Evolutionary conservation across 1,284 basidiomycete species (phyloP).

Genomic region (Moesziomyces globuligerus): DNA sequence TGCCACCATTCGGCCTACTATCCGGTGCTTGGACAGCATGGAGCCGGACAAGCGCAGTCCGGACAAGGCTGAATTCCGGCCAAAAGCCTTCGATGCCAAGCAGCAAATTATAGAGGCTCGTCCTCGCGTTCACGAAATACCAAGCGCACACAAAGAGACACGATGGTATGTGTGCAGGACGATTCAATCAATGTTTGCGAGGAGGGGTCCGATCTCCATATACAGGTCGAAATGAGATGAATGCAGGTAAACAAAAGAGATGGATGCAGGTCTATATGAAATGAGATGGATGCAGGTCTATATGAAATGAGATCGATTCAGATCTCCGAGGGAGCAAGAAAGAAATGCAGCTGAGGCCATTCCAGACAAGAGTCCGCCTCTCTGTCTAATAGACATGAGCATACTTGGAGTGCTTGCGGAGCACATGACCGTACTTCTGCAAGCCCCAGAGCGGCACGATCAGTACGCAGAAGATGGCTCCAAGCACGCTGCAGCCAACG

Average conservation of each 20-base stretch:
- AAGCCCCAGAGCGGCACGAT: conserved; percentile 43
- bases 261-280: background rate
- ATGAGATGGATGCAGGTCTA: background rate
- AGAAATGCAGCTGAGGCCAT: no score
- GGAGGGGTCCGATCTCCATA: no score
- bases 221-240: no score
- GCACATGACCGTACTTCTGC: conserved; percentile 39
- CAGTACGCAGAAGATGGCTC: conserved; percentile 31
- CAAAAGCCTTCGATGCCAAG: conserved; percentile 13
- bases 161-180: no score
- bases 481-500: conserved; percentile 37
- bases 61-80: conserved; percentile 17
- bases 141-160: no score
- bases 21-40: conserved; percentile 62
- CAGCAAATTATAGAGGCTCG: conserved; percentile 26
- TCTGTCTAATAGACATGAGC: conserved; percentile 39
- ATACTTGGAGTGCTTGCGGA: conserved; percentile 45
- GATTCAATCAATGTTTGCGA: no score
- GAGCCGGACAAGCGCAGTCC: conserved; percentile 18
- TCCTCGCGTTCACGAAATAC: no score
- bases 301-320: no score
- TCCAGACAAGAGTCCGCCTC: no score
- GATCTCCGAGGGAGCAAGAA: no score
- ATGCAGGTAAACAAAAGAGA: no score
- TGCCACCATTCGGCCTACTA: conserved; percentile 78